Evolutionary conservation across 148 eudicot species (phyloP), one percentile per base, ranked within the genome.

Genomic region (Silene latifolia): DNA sequence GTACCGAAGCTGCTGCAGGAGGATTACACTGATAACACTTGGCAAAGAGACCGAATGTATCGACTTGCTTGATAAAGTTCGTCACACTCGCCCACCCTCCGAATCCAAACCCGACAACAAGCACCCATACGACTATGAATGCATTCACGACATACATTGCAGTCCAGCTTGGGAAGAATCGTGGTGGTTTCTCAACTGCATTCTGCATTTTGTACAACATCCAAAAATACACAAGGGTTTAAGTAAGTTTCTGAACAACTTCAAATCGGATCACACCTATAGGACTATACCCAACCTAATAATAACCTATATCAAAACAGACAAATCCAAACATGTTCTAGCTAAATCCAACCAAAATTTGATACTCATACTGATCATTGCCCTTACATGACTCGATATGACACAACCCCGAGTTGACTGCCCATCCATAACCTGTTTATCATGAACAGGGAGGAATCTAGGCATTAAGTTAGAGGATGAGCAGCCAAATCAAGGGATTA

Each of bases 11-110:
- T 9, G 63, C 51, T 15, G 81, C 54, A 11, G 74, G 69, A 19
- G 82, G 76, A 35, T 78, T 82, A 74, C 90, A 87, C 76, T 87
- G 90, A 29, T 88, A 88, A 76, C 91, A 88, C 77, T 85, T 85
- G 32, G 89, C 85, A 46, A 86, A 87, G 15, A 87, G 85, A 15
- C 93, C 93, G 58, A 89, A 89, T 5, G 87, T 81, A 57, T 89
- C 77, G 13, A 89, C 78, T 73, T 89, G 93, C 46, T 65, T 83
- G 35, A 86, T 82, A 66, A 89, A 87, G 79, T 89, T 88, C 7
- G 57, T 63, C 80, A 88, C 77, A 74, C 89, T 88, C 7, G 91
- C 89, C 91, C 91, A 88, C 17, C 91, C 91, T 20, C 91, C 91
- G 46, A 88, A 88, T 58, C 88, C 92, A 20, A 86, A 88, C 4